Base-by-base conservation (phyloP, 768 basidiomycete genomes). In the Boletellus ananas region DNA sequence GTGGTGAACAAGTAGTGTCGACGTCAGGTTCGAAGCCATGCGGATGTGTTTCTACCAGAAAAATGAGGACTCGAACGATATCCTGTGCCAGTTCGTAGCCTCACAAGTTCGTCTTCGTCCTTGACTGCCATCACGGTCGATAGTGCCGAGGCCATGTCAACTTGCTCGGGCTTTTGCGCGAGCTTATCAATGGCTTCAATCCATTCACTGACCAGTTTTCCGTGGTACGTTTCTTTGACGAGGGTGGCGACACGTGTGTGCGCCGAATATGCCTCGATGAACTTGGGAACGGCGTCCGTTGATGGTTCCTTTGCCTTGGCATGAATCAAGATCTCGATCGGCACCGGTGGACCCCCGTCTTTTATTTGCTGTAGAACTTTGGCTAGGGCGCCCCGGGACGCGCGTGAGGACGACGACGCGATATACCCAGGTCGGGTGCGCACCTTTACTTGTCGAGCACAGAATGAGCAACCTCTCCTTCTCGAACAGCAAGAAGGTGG, bases 151-250 rank as follows among this genome's bases (percentile, higher is more conserved):
- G 82, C 76, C 66, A 94, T 87, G 62, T 98, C 96, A 18, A 90
- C 74, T 31, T 84, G 63, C 58, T 93, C 87, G 6, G 92, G 83
- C 59, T 84, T 84, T 6, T 70, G 75, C 6, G 72, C 66, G 12
- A 81, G 72, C 14, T 73, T 78, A 5, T 74, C 70, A 17, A 91
- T 62, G 16, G 79, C 75, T 43, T 78, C 78, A 52, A 84, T 84
- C 94, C 94, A 98, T 55, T 96, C 94, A 25, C 79, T 77, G 20
- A 90, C 77, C 49, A 96, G 72, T 68, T 95, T 96, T 51, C 96
- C 96, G 0, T 80, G 73, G 59, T 87, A 87, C 13, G 79, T 71
- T 67, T 99, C 95, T 71, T 96, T 98, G 18, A 77, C 66, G 35
- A 97, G 76, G 2, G 79, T 77, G 31, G 87, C 95, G 42, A 92